Evolutionary conservation across 768 basidiomycete species (phyloP).

Genomic region (Fomitopsis serialis): DNA sequence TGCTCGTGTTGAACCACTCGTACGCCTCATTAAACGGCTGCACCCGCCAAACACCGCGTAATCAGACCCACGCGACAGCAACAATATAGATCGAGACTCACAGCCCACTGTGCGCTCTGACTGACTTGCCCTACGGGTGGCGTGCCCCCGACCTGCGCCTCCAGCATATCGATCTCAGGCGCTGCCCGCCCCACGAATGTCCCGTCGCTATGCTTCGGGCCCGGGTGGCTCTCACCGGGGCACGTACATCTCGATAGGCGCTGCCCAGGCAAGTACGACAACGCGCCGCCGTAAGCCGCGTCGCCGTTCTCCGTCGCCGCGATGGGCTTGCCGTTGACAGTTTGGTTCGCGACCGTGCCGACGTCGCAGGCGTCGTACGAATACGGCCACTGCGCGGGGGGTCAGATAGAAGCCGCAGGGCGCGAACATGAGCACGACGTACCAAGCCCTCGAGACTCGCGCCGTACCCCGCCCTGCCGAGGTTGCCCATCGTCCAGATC

Average conservation of each 20-base stretch:
- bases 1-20: conserved; percentile 55
- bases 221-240: conserved; percentile 79
- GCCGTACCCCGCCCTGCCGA: conserved; percentile 87
- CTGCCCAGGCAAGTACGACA: conserved; percentile 88
- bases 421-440: conserved; percentile 19
- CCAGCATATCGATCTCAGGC: conserved; percentile 89
- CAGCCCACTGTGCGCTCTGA: conserved; percentile 81
- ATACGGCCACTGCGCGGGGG: conserved; percentile 61
- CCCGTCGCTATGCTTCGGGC: conserved; percentile 73
- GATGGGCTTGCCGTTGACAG: conserved; percentile 55
- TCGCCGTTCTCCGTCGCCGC: conserved; percentile 64
- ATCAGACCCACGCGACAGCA: no score
- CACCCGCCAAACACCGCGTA: not conserved
- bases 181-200: conserved; percentile 72
- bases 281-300: conserved; percentile 37
- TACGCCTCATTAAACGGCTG: conserved; percentile 78
- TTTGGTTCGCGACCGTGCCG: conserved; percentile 89
- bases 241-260: conserved; percentile 88
- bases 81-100: conserved; percentile 30
- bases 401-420: conserved; percentile 1
- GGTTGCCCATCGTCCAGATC: conserved; percentile 76
- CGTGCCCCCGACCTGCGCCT: conserved; percentile 59
- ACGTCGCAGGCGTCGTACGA: conserved; percentile 84
- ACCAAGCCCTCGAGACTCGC: conserved; percentile 81
- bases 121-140: conserved; percentile 60